A percentile compares a stretch with the other conserved stretches of the same genome.
Conservation (phyloP, 768 basidiomycete species). For the Mycena haematopus region DNA sequence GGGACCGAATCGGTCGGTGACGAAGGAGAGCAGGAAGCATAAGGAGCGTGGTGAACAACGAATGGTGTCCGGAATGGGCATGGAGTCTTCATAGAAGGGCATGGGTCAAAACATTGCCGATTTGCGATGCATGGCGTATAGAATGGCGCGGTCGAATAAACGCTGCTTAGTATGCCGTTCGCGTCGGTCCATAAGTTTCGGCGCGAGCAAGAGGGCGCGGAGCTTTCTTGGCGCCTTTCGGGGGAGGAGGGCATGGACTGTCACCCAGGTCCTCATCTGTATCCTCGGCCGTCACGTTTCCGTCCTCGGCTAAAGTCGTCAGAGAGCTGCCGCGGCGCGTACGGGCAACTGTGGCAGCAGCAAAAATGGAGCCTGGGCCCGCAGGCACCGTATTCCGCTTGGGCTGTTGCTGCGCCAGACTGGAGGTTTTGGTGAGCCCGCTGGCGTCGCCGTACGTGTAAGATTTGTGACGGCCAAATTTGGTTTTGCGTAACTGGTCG, state of each 20-base stretch:
- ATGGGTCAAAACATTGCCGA: constrained; percentile 27
- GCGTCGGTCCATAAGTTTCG: constrained; percentile 72
- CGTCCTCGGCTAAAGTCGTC: constrained; percentile 71
- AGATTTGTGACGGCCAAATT: constrained; percentile 89
- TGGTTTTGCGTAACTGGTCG: constrained; percentile 88
- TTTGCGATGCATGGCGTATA: constrained; percentile 21
- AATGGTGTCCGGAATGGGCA: constrained; percentile 26
- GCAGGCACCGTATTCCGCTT: constrained; percentile 75
- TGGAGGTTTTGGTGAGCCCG: constrained; percentile 48
- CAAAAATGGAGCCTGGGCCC: constrained; percentile 62
- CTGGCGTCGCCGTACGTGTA: constrained; percentile 85
- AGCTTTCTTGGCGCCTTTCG: constrained; percentile 65
- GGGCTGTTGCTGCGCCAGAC: constrained; percentile 46
- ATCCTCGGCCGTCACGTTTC: constrained; percentile 67
- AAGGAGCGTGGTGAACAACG: constrained; percentile 31
- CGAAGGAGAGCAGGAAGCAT: constrained; percentile 27
- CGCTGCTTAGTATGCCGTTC: constrained; percentile 45
- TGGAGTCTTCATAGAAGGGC: constrained; percentile 25
- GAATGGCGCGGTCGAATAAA: constrained; percentile 2
- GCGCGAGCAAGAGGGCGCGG: constrained; percentile 60
- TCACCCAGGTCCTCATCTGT: constrained; percentile 82
- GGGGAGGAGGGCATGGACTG: constrained; percentile 87
- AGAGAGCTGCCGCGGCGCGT: constrained; percentile 62
- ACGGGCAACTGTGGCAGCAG: constrained; percentile 73
- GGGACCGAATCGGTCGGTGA: constrained; percentile 7